Evolutionary conservation across 2,329 filamentous ascomycete species (phyloP).

Genomic region (Fusarium denticulatum): DNA sequence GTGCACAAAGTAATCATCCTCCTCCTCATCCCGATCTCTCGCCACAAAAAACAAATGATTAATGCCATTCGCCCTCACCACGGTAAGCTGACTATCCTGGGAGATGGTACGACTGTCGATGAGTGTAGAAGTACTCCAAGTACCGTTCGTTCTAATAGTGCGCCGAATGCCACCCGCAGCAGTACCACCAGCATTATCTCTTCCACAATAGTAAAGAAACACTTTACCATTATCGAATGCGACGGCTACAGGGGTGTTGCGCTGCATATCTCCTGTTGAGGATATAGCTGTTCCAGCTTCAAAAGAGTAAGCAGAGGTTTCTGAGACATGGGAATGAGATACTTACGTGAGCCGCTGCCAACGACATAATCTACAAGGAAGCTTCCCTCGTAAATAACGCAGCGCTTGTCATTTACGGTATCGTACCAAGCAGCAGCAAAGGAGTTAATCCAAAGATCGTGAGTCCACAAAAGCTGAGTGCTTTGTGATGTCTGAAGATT

Average conservation of each 20-base stretch:
- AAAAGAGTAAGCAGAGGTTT: rapidly evolving
- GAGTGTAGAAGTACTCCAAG: rapidly evolving
- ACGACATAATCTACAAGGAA: background rate
- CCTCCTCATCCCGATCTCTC: background rate
- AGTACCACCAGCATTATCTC: background rate
- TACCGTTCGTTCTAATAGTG: background rate
- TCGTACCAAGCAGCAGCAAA: background rate
- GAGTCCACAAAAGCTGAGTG: background rate
- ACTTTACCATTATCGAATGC: background rate
- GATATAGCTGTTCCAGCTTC: background rate
- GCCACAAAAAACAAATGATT: background rate
- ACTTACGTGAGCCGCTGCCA: background rate
- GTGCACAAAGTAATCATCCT: constrained; percentile 2
- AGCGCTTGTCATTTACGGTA: background rate
- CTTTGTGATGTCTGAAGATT: background rate
- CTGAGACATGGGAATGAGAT: rapidly evolving
- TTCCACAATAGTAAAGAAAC: background rate
- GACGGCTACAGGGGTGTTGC: background rate
- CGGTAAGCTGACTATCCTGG: background rate
- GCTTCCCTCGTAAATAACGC: background rate
- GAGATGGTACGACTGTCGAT: background rate
- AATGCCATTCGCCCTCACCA: background rate
- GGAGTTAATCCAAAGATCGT: background rate
- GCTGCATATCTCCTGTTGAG: background rate
- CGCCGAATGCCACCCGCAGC: background rate